Percentiles rank a stretch among this genome's conserved stretches.
Evolutionary conservation across 1,139 yeast species (phyloP).

Genomic region (Zygosaccharomyces pseudobailii): DNA sequence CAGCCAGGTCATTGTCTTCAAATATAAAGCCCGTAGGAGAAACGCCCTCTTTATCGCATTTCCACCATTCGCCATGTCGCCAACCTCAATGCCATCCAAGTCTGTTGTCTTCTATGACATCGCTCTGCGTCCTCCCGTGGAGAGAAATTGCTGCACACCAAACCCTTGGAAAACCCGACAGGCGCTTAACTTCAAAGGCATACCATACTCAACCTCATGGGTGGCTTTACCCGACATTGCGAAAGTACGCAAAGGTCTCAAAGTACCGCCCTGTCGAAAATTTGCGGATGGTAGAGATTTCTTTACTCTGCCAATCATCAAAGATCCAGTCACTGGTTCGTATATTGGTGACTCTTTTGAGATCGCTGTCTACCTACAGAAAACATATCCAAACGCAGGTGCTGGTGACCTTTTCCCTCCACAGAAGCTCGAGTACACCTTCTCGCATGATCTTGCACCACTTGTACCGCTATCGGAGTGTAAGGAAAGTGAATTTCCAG

Average conservation of each 20-base stretch:
- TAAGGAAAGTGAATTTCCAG: not conserved
- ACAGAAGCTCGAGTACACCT: not conserved
- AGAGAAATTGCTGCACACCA: not conserved
- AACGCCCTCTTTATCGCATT: not conserved
- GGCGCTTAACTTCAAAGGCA: not conserved
- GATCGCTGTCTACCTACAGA: not conserved
- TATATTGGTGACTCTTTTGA: conserved; percentile 1
- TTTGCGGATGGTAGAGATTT: not conserved
- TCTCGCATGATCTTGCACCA: not conserved
- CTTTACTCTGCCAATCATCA: not conserved
- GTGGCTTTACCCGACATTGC: not conserved
- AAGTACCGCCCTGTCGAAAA: conserved; percentile 2
- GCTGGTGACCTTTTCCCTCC: not conserved
- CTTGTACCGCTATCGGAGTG: not conserved
- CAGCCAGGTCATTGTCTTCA: not conserved
- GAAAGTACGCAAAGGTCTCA: not conserved
- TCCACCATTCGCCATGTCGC: not conserved
- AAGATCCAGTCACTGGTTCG: not conserved
- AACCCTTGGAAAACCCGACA: conserved; percentile 1
- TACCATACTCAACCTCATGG: conserved; percentile 2
- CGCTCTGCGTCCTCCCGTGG: conserved; percentile 1
- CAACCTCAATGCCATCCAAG: not conserved
- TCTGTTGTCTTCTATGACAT: conserved; percentile 1
- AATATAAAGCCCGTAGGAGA: not conserved
- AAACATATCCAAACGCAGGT: conserved; percentile 1